Evolutionary conservation across 202 grass and related monocot genomes (phyloP).

Genomic region (Cymbopogon flexuosus): DNA sequence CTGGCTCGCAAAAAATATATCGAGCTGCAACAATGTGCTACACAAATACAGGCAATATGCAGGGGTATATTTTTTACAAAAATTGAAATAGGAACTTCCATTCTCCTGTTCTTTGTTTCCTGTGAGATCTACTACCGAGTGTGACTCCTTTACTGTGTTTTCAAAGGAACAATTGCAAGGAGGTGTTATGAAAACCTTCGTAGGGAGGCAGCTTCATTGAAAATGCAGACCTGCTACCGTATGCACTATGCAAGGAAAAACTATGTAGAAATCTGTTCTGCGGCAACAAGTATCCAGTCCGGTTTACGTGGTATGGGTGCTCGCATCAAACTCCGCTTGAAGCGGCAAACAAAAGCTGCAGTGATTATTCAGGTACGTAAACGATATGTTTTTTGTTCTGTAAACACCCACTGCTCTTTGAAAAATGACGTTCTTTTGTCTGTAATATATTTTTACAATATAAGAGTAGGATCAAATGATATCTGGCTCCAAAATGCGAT

Average conservation of each 20-base stretch:
- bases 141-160: constrained; percentile 29
- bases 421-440: not conserved
- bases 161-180: constrained; percentile 70
- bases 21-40: constrained; percentile 51
- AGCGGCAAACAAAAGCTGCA: constrained; percentile 62
- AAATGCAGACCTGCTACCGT: constrained; percentile 62
- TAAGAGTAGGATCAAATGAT: not conserved
- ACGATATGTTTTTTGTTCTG: not conserved
- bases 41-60: constrained; percentile 62
- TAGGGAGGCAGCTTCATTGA: constrained; percentile 66
- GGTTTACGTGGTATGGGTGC: constrained; percentile 78
- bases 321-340: constrained; percentile 53
- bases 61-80: constrained; percentile 54
- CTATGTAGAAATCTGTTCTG: constrained; percentile 42
- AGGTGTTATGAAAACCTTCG: constrained; percentile 61
- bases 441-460: not conserved
- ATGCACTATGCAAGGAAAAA: constrained; percentile 58
- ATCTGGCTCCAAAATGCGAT: not conserved
- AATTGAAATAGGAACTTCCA: not conserved
- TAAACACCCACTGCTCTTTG: not conserved
- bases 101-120: not conserved
- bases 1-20: constrained; percentile 54
- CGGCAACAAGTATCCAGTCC: constrained; percentile 62
- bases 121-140: constrained; percentile 18
- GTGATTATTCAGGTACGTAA: constrained; percentile 77